Evolutionary conservation across 78 protist species (phyloP), one percentile per base, ranked within the genome.

Genomic region (Dictyostelium capitatum): DNA sequence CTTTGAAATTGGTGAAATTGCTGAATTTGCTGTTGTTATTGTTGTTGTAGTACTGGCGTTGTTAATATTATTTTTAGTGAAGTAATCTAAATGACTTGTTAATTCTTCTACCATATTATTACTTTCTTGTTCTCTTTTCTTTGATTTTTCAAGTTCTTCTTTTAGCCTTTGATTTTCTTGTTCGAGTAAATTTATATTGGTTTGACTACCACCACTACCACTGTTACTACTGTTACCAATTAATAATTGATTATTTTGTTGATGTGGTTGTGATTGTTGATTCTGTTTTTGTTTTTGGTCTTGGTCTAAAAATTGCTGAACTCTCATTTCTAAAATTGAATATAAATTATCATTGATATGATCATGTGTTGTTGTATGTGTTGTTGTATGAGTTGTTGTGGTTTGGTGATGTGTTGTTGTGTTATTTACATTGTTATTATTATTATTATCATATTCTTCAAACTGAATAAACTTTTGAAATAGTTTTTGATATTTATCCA

Each of bases 71-170:
- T 77, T 43, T 30, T 46, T 50, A 20, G 19, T 82, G 28, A 69
- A 82, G 51, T 69, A 82, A 4, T 23, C 69, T 47, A 82, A 37
- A 53, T 23, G 11, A 19, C 25, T 70, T 17, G 90, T 82, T 23
- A 82, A 56, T 6, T 43, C 19, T 8, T 82, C 90, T 17, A 82
- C 25, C n/a, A 70, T 70, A 30, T 28, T 8, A 14, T 30, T 30
- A 70, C 32, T 19, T 37, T 28, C 50, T 70, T 70, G 23, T 15
- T 70, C 48, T 17, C 9, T 28, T 19, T 70, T 41, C 2, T 14
- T 70, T 70, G 32, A 41, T 19, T 70, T 41, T 32, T 20, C 23
- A 70, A 28, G 25, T 41, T 70, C 32, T 15, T 70, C 25, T 70
- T 70, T 70, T 70, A 70, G 32, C 0, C 32, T 70, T 37, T 70